Evolutionary conservation across 345 rosid genomes (phyloP).

Genomic region (Citrus inodora): DNA sequence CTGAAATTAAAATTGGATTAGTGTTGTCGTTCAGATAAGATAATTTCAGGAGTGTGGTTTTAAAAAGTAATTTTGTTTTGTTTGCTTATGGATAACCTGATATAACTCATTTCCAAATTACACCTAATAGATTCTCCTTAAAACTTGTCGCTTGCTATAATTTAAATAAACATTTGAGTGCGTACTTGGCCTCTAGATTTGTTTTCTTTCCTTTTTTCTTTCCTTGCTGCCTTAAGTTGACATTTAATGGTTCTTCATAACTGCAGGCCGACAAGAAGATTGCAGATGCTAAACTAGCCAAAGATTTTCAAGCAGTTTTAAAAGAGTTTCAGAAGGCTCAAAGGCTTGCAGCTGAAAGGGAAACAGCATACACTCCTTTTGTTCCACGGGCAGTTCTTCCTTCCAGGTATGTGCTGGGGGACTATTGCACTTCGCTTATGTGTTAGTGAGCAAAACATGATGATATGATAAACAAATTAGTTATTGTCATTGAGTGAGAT

Average conservation of each 20-base stretch:
- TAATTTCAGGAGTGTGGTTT: not conserved
- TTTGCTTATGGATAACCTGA: not conserved
- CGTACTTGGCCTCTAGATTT: not conserved
- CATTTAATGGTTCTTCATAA: not conserved
- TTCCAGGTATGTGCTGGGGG: slow-evolving; percentile 51
- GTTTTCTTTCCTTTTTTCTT: not conserved
- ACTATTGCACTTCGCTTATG: not conserved
- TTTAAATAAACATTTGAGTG: not conserved
- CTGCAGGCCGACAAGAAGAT: slow-evolving; percentile 84
- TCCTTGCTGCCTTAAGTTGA: not conserved
- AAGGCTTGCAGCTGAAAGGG: slow-evolving; percentile 95
- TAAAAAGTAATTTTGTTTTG: not conserved
- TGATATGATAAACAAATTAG: not conserved
- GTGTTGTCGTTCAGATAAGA: not conserved
- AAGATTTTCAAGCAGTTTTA: slow-evolving; percentile 90
- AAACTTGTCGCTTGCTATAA: not conserved
- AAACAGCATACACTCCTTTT: slow-evolving; percentile 80
- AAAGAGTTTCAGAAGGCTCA: slow-evolving; percentile 98
- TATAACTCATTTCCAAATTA: not conserved
- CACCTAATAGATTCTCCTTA: not conserved
- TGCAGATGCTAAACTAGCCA: slow-evolving; percentile 95
- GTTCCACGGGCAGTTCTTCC: slow-evolving; percentile 63
- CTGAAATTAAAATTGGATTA: not conserved
- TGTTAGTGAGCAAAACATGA: not conserved
- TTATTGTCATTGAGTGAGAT: not conserved